phyloP scores from a whole-genome alignment of 164 flowering plant species.

The Chimonanthus salicifolius region DNA sequence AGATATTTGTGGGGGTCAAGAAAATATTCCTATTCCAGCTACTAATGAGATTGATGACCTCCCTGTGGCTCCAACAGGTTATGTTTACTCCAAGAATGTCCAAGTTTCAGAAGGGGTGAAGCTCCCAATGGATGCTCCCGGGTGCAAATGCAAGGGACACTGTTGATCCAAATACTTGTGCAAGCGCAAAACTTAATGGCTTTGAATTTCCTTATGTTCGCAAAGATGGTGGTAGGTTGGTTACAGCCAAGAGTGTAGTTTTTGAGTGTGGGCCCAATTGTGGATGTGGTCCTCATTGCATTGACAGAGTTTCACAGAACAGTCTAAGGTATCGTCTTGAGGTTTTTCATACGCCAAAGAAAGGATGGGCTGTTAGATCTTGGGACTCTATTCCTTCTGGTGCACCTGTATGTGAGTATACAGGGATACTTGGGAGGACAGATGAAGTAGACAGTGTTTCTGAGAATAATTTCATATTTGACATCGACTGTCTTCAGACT shows the following conservation, averaged over 20 bases:
- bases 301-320: slow-evolving; percentile 68
- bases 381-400: slow-evolving; percentile 95
- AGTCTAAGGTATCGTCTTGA: slow-evolving; percentile 66
- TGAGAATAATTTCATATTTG: slow-evolving; percentile 73
- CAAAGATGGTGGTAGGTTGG: slow-evolving; percentile 71
- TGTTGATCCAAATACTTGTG: slow-evolving; percentile 64
- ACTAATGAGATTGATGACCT: slow-evolving; percentile 88
- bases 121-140: slow-evolving; percentile 43
- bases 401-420: slow-evolving; percentile 87
- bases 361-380: slow-evolving; percentile 95
- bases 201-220: slow-evolving; percentile 79
- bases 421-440: slow-evolving; percentile 60
- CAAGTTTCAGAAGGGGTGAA: slow-evolving; percentile 39
- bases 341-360: slow-evolving; percentile 86
- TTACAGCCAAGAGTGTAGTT: slow-evolving; percentile 78
- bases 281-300: slow-evolving; percentile 83
- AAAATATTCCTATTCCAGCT: slow-evolving; percentile 70
- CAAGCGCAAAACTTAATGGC: slow-evolving; percentile 84
- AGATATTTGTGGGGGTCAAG: slow-evolving; percentile 68
- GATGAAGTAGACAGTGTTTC: slow-evolving; percentile 50
- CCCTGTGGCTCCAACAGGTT: slow-evolving; percentile 75
- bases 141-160: slow-evolving; percentile 61
- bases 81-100: slow-evolving; percentile 40
- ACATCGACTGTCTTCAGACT: slow-evolving; percentile 93
- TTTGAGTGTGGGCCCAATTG: slow-evolving; percentile 94